Percentiles rank a stretch among this genome's conserved stretches.
phyloP scores from a whole-genome alignment of 805 yeast genomes.

The Danielia oregonensis region DNA sequence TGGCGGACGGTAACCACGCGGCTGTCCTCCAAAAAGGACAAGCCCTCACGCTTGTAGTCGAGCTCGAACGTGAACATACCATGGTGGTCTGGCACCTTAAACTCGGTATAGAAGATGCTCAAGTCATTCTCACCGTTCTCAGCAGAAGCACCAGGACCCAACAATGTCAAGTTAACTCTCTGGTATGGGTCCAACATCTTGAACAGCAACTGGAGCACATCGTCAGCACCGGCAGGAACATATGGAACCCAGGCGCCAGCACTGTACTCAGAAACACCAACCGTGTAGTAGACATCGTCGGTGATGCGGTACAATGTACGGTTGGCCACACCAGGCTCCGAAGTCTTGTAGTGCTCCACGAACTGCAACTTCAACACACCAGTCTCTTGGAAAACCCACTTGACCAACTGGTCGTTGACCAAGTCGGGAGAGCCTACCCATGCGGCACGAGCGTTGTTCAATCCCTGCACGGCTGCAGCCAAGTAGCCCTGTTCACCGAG shows the following conservation, averaged over 20 bases:
- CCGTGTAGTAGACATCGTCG: constrained; percentile 59
- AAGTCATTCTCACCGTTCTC: constrained; percentile 44
- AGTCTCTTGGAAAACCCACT: constrained; percentile 73
- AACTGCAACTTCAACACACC: constrained; percentile 56
- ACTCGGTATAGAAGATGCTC: constrained; percentile 46
- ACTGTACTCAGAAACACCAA: constrained; percentile 44
- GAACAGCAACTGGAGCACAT: constrained; percentile 77
- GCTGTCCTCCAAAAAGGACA: constrained; percentile 60
- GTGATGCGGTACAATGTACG: constrained; percentile 61
- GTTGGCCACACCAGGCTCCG: constrained; percentile 33
- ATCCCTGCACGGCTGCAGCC: constrained; percentile 74
- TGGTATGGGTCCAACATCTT: constrained; percentile 94
- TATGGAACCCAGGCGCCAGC: constrained; percentile 69
- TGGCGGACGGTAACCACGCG: constrained; percentile 84
- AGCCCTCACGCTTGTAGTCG: constrained; percentile 77
- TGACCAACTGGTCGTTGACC: constrained; percentile 33
- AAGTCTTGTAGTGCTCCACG: constrained; percentile 53
- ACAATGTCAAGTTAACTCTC: constrained; percentile 58
- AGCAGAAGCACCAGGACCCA: constrained; percentile 33
- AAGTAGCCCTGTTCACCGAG: constrained; percentile 75
- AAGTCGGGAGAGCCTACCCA: constrained; percentile 77
- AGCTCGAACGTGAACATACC: constrained; percentile 89
- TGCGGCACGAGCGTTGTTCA: constrained; percentile 68
- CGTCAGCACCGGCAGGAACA: constrained; percentile 29
- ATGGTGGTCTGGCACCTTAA: constrained; percentile 89